Conservation (phyloP, 306 rosid genomes). For the Acacia confusa region DNA sequence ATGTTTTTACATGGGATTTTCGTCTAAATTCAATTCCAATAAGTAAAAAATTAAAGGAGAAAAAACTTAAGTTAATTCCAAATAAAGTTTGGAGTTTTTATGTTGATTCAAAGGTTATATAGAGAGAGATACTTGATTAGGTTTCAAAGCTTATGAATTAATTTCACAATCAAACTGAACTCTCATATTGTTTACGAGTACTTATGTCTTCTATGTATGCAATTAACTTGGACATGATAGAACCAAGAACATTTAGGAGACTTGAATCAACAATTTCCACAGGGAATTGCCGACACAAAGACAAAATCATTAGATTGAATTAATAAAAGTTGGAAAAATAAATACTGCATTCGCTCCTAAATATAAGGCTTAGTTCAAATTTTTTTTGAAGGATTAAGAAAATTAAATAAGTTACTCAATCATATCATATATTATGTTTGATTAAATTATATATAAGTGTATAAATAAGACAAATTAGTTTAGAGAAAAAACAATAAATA, state of each 20-base stretch:
- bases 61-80: background rate
- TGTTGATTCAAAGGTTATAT: background rate
- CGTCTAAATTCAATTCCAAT: background rate
- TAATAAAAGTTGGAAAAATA: background rate
- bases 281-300: constrained; percentile 5
- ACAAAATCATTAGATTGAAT: background rate
- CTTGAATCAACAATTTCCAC: constrained; percentile 1
- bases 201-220: background rate
- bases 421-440: too few species aligned
- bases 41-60: background rate
- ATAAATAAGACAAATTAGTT: too few species aligned
- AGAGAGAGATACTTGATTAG: background rate
- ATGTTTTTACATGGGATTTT: background rate
- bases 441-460: too few species aligned
- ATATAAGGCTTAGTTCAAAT: too few species aligned
- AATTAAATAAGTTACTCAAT: too few species aligned
- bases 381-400: too few species aligned
- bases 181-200: background rate
- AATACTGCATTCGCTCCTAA: background rate
- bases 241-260: background rate
- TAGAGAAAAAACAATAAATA: too few species aligned
- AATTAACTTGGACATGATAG: background rate
- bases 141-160: background rate
- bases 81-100: background rate
- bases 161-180: background rate